phyloP scores from a whole-genome alignment of 805 yeast genomes.

The Hanseniaspora mollemarum region DNA sequence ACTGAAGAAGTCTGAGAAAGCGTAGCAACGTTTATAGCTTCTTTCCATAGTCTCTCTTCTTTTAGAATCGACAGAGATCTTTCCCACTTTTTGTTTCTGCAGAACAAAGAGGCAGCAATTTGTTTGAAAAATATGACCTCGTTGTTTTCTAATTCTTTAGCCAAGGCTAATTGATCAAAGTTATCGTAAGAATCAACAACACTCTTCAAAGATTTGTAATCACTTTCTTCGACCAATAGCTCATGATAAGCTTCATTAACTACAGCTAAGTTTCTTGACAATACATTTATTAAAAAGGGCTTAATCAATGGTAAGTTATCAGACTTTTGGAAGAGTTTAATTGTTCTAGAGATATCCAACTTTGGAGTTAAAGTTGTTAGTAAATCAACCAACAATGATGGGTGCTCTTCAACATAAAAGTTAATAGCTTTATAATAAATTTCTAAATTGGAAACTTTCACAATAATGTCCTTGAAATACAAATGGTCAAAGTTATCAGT shows the following conservation, averaged over 20 bases:
- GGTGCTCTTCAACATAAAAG: constrained; percentile 86
- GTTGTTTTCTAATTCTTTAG: constrained; percentile 85
- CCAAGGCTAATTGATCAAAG: constrained; percentile 84
- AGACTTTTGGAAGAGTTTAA: constrained; percentile 83
- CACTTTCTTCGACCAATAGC: constrained; percentile 89
- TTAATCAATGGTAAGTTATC: constrained; percentile 94
- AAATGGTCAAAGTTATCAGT: constrained; percentile 87
- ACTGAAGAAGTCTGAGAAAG: constrained; percentile 65
- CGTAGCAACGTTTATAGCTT: constrained; percentile 86
- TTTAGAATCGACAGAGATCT: constrained; percentile 82
- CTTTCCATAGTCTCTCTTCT: constrained; percentile 88
- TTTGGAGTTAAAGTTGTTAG: constrained; percentile 75
- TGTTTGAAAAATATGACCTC: constrained; percentile 86
- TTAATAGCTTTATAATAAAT: constrained; percentile 94
- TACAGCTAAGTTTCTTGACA: constrained; percentile 77
- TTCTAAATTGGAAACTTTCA: constrained; percentile 90
- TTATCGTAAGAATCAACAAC: constrained; percentile 84
- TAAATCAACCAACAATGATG: constrained; percentile 77
- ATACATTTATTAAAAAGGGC: constrained; percentile 84
- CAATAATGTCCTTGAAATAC: constrained; percentile 87
- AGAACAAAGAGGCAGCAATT: constrained; percentile 86
- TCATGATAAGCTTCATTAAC: constrained; percentile 95
- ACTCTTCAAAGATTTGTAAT: constrained; percentile 75
- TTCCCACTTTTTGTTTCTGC: constrained; percentile 86
- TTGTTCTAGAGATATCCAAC: constrained; percentile 88